phyloP scores from a whole-genome alignment of 805 yeast genomes.

The Kazachstania viticola region DNA sequence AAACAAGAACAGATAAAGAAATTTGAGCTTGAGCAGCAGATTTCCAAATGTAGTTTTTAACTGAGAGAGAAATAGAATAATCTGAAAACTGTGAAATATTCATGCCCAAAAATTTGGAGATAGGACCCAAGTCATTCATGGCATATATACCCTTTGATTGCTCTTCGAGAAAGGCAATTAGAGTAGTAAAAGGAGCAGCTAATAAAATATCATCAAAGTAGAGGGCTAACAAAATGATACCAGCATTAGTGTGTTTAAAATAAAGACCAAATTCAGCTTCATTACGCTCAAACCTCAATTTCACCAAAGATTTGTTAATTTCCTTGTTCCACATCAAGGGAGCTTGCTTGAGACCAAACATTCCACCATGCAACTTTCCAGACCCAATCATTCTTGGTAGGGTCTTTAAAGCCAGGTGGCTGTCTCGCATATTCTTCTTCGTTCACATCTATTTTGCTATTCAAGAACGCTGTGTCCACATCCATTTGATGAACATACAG shows the following conservation, averaged over 20 bases:
- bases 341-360: conserved; percentile 5
- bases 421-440: neutral
- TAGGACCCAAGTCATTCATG: conserved; percentile 5
- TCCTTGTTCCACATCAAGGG: conserved; percentile 21
- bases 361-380: conserved; percentile 2
- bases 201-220: conserved; percentile 5
- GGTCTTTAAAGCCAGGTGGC: conserved; percentile 1
- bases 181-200: neutral
- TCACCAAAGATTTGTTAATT: conserved; percentile 20
- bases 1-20: neutral
- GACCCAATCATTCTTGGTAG: neutral
- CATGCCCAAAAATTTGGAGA: conserved; percentile 4
- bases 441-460: neutral
- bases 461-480: conserved; percentile 9
- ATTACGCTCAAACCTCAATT: conserved; percentile 11
- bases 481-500: conserved; percentile 11
- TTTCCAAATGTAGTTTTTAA: conserved; percentile 2
- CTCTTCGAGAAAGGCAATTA: neutral
- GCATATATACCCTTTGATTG: neutral
- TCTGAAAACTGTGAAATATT: conserved; percentile 1
- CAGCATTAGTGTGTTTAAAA: neutral
- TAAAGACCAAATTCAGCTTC: conserved; percentile 1
- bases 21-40: neutral
- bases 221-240: conserved; percentile 1
- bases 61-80: neutral